Conservation (phyloP, 2,329 filamentous ascomycete species). For the Cladophialophora exuberans region DNA sequence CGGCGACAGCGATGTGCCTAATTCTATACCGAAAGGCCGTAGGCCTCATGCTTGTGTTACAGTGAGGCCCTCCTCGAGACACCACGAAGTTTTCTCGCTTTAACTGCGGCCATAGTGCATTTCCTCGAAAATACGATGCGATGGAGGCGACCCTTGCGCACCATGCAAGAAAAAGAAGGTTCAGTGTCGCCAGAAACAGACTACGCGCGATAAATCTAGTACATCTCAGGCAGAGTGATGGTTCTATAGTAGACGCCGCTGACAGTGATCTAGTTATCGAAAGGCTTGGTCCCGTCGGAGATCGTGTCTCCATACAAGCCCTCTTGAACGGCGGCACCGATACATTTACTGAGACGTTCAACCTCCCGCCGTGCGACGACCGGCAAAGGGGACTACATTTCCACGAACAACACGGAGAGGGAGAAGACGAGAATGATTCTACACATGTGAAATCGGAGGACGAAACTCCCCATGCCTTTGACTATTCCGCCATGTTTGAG, state of each 20-base stretch:
- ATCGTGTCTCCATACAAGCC: slow-evolving; percentile 52
- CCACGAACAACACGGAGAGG: slow-evolving; percentile 37
- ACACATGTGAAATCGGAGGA: neutral
- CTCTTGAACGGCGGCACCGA: slow-evolving; percentile 51
- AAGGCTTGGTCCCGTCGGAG: slow-evolving; percentile 27
- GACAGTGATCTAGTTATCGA: slow-evolving; percentile 4
- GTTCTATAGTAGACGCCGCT: neutral
- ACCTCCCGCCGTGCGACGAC: slow-evolving; percentile 46
- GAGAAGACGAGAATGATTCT: slow-evolving; percentile 19
- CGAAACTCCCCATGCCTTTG: slow-evolving; percentile 10
- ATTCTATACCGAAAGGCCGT: slow-evolving; percentile 50
- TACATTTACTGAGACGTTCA: slow-evolving; percentile 50
- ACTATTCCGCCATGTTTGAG: slow-evolving; percentile 25
- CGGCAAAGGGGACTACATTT: slow-evolving; percentile 42
- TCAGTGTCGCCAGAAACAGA: slow-evolving; percentile 39
- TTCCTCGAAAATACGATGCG: slow-evolving; percentile 52
- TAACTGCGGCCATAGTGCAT: slow-evolving; percentile 42
- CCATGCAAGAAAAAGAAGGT: slow-evolving; percentile 49
- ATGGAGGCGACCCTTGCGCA: slow-evolving; percentile 48
- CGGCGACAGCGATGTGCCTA: slow-evolving; percentile 48
- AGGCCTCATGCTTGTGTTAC: slow-evolving; percentile 53
- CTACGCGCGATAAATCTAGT: slow-evolving; percentile 24
- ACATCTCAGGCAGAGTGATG: slow-evolving; percentile 28
- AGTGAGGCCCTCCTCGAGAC: slow-evolving; percentile 36
- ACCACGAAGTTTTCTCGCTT: neutral